phyloP scores from a whole-genome alignment of 495 filamentous ascomycete genomes.

The Talaromyces adpressus region DNA sequence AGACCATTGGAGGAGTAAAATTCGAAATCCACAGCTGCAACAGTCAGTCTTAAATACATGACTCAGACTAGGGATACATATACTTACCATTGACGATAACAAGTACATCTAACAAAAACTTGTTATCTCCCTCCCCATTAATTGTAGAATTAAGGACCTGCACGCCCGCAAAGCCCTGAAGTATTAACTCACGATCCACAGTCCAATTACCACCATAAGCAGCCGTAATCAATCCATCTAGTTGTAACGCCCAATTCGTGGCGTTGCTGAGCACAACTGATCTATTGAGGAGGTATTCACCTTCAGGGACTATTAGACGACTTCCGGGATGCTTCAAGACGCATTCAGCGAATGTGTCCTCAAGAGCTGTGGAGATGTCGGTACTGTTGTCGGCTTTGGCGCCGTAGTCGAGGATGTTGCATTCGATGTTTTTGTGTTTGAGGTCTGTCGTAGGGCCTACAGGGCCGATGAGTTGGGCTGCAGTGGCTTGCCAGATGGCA shows the following conservation, averaged over 20 bases:
- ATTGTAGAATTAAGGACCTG: constrained; percentile 32
- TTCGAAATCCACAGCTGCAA: constrained; percentile 32
- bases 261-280: constrained; percentile 28
- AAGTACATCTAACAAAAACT: constrained; percentile 21
- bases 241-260: constrained; percentile 30
- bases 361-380: constrained; percentile 33
- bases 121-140: constrained; percentile 26
- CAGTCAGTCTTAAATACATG: background rate
- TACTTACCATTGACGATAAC: constrained; percentile 23
- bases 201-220: constrained; percentile 24
- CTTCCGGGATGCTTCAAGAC: constrained; percentile 19
- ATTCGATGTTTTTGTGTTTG: constrained; percentile 22
- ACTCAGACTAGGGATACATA: background rate
- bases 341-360: constrained; percentile 30
- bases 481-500: constrained; percentile 12
- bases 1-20: constrained; percentile 33
- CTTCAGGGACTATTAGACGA: constrained; percentile 32
- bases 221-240: constrained; percentile 37
- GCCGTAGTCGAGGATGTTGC: constrained; percentile 35
- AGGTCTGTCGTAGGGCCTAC: constrained; percentile 29
- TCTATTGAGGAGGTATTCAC: constrained; percentile 26
- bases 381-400: constrained; percentile 31
- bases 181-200: constrained; percentile 24
- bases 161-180: constrained; percentile 19
- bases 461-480: constrained; percentile 19